Conservation (phyloP, 139 green algal species). For the Volvox reticuliferus region DNA sequence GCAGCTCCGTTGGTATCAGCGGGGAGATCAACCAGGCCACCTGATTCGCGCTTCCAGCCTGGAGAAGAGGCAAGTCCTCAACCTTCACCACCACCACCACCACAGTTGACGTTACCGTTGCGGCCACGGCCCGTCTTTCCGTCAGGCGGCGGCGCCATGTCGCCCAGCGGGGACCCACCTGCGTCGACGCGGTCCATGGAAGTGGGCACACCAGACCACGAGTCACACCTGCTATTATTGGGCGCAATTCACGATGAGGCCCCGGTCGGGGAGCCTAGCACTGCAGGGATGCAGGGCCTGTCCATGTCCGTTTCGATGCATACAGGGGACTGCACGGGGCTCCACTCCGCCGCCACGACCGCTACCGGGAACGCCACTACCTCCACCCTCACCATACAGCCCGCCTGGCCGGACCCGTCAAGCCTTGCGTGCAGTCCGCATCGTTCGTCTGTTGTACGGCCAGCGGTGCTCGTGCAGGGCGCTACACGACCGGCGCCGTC, state of each 20-base stretch:
- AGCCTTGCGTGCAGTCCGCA: not conserved
- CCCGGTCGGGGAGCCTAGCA: too few species aligned
- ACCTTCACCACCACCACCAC: too few species aligned
- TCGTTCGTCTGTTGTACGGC: not conserved
- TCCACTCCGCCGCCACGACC: not conserved
- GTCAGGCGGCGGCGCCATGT: too few species aligned
- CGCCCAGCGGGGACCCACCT: too few species aligned
- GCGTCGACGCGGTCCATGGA: not conserved
- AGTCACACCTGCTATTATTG: constrained; percentile 1
- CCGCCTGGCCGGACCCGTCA: not conserved
- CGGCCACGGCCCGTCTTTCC: too few species aligned
- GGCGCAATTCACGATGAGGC: not conserved
- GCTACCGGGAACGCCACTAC: not conserved
- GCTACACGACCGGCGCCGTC: too few species aligned
- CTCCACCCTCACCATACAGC: not conserved
- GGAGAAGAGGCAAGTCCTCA: too few species aligned
- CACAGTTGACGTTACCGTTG: too few species aligned
- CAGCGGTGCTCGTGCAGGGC: too few species aligned
- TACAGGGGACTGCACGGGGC: not conserved
- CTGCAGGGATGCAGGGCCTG: not conserved
- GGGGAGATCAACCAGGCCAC: too few species aligned
- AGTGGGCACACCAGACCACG: not conserved
- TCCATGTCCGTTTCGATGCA: not conserved
- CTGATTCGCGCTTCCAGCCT: too few species aligned
- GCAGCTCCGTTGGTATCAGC: too few species aligned